Evolutionary conservation across 208 protist species (phyloP).

Genomic region (Leishmania guyanensis): DNA sequence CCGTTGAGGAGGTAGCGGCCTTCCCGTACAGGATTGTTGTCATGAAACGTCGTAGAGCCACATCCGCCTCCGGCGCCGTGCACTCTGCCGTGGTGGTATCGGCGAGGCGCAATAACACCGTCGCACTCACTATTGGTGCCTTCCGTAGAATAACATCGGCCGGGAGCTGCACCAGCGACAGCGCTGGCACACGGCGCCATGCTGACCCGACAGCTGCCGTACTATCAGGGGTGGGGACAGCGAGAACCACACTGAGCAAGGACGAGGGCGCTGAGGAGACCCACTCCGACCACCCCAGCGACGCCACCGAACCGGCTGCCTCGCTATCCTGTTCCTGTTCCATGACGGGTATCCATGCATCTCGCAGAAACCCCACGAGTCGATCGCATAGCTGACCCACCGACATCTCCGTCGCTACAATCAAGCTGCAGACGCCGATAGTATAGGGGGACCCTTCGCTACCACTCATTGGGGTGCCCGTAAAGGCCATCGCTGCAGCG

Average conservation of each 20-base stretch:
- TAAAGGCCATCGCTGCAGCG: background rate
- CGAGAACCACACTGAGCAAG: background rate
- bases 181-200: background rate
- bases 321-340: background rate
- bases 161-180: conserved; percentile 18
- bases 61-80: background rate
- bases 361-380: conserved; percentile 25
- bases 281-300: conserved; percentile 6
- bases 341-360: background rate
- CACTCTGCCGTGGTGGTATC: background rate
- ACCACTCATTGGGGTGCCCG: background rate
- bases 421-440: conserved; percentile 47
- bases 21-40: conserved; percentile 8
- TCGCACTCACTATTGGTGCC: conserved; percentile 16
- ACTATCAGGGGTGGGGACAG: background rate
- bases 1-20: background rate
- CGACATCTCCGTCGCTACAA: conserved; percentile 51
- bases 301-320: background rate
- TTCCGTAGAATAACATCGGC: conserved; percentile 15
- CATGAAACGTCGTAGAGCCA: background rate
- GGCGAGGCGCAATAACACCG: conserved; percentile 14
- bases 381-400: conserved; percentile 72
- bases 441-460: background rate
- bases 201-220: background rate
- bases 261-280: conserved; percentile 7